Evolutionary conservation across 768 basidiomycete genomes (phyloP), one percentile per base, ranked within the genome.

Genomic region (Lentinula raphanica): DNA sequence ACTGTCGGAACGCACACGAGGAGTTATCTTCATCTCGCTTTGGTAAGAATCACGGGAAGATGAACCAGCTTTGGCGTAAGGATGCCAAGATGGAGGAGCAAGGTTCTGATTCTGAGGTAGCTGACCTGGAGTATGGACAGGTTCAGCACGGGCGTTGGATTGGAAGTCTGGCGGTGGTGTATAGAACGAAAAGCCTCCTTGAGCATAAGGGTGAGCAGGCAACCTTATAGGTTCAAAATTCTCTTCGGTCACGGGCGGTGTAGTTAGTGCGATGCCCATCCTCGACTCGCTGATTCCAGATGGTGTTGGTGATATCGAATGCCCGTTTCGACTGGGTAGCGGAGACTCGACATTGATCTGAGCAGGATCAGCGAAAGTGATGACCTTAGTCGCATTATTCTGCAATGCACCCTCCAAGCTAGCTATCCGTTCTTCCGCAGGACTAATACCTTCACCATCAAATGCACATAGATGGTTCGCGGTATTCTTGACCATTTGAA

Each of bases 181-280:
- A 58, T 68, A 67, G 1, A 70, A 51, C 60, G 65, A 73, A 60
- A 74, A 46, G 1, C 76, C 77, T 13, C 71, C 75, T 55, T 75
- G 75, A 13, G 80, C 81, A 63, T 83, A 83, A 11, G 81, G 81
- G 64, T 83, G 81, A 19, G 72, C 66, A 12, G 71, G 72, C 38
- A 79, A 53, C 28, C 67, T 66, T 58, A 74, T 65, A n/a, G 67
- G 62, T 13, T 74, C 72, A 28, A 63, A 62, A 44, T 71, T 69
- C 49, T 66, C 56, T 19, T 66, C 67, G 21, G 59, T 59, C 13
- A 64, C 59, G 5, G 72, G 70, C 32, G 74, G 72, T 7, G 74
- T 74, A 29, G 68, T 70, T 17, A 76, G 40, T 11, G 76, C 76
- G 42, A 77, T 73, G 9, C 66, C 72, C 51, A 68, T 69, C 62